phyloP scores from a whole-genome alignment of 2,329 filamentous ascomycete genomes.

The Colletotrichum orchidophilum region DNA sequence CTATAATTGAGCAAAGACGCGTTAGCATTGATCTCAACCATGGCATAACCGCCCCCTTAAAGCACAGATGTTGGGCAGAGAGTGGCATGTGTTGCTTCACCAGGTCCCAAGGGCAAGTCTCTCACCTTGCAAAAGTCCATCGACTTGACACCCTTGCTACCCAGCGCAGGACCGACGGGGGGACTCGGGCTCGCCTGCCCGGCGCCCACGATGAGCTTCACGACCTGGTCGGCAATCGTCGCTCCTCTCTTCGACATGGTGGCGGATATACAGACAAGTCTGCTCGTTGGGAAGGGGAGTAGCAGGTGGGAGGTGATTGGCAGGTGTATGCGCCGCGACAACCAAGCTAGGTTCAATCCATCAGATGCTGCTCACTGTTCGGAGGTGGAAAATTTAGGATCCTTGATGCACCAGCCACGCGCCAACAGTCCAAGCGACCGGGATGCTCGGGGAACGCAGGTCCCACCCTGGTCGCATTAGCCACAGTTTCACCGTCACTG shows the following conservation, averaged over 20 bases:
- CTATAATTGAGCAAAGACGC: slow-evolving; percentile 54
- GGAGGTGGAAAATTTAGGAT: slow-evolving; percentile 33
- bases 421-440: slow-evolving; percentile 32
- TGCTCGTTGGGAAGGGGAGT: neutral
- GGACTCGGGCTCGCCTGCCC: slow-evolving; percentile 95
- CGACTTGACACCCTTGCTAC: slow-evolving; percentile 97
- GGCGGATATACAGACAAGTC: slow-evolving; percentile 32
- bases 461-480: slow-evolving; percentile 24
- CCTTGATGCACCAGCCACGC: slow-evolving; percentile 32
- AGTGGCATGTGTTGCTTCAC: slow-evolving; percentile 25
- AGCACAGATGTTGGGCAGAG: slow-evolving; percentile 23
- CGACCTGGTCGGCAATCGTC: slow-evolving; percentile 72
- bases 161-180: slow-evolving; percentile 93
- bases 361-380: slow-evolving; percentile 16
- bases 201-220: slow-evolving; percentile 97
- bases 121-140: slow-evolving; percentile 99
- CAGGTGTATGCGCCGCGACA: slow-evolving; percentile 14
- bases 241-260: slow-evolving; percentile 63
- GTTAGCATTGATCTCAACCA: slow-evolving; percentile 33
- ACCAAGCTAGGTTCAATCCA: slow-evolving; percentile 9
- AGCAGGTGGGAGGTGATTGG: neutral
- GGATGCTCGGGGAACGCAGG: slow-evolving; percentile 26
- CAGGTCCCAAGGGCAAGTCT: slow-evolving; percentile 30
- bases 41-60: slow-evolving; percentile 7
- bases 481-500: slow-evolving; percentile 35